Conservation (phyloP, 768 basidiomycete genomes). For the Lepiota brunneoincarnata region DNA sequence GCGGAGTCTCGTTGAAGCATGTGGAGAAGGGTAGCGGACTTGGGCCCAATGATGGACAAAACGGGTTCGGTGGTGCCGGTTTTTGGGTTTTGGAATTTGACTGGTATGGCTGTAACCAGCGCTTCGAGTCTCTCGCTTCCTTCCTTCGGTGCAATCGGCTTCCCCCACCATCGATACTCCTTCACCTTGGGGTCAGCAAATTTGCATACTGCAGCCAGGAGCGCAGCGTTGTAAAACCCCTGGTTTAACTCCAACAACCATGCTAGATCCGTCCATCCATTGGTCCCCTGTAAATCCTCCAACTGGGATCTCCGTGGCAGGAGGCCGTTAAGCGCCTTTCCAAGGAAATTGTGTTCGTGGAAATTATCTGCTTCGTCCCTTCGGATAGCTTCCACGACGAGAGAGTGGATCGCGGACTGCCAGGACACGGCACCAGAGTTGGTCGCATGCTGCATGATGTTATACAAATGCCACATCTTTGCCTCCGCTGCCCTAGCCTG, state of each 20-base stretch:
- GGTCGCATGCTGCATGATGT: constrained; percentile 16
- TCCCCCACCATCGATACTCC: constrained; percentile 10
- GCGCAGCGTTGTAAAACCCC: constrained; percentile 16
- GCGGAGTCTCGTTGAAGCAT: constrained; percentile 4
- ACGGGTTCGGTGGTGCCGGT: background rate
- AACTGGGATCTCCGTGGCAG: constrained; percentile 19
- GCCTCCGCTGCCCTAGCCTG: constrained; percentile 8
- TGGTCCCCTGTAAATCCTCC: constrained; percentile 3
- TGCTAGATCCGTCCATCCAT: constrained; percentile 23
- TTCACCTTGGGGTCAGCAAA: constrained; percentile 4
- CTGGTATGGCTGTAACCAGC: background rate
- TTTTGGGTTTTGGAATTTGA: background rate
- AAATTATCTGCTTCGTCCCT: constrained; percentile 14
- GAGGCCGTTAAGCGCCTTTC: constrained; percentile 22
- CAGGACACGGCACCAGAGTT: constrained; percentile 15
- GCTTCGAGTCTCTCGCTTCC: constrained; percentile 1
- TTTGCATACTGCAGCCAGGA: constrained; percentile 21
- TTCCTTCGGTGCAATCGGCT: constrained; percentile 6
- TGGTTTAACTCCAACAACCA: constrained; percentile 22
- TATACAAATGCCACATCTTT: constrained; percentile 18
- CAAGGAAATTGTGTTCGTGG: constrained; percentile 17
- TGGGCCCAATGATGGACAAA: constrained; percentile 4
- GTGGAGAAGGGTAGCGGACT: constrained; percentile 10
- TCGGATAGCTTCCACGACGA: constrained; percentile 19
- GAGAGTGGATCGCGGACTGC: constrained; percentile 20